Evolutionary conservation across 192 early-diverging fungal species (phyloP).

Genomic region (Coemansia asiatica): DNA sequence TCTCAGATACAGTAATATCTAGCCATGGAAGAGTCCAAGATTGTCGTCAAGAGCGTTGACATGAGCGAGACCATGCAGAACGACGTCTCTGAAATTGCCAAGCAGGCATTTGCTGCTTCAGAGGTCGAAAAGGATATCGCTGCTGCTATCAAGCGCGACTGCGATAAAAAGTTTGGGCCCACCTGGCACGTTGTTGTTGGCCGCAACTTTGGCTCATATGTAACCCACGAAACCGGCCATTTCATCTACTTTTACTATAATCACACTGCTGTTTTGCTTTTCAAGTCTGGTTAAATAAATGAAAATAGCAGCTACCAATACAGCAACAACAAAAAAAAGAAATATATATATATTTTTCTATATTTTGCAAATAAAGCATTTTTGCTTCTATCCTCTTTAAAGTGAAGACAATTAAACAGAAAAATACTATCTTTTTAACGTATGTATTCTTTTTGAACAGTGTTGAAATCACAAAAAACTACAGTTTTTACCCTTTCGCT

Average conservation of each 20-base stretch:
- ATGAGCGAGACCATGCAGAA: slow-evolving; percentile 97
- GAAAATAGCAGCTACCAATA: neutral
- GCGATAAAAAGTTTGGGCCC: slow-evolving; percentile 95
- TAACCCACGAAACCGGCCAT: slow-evolving; percentile 93
- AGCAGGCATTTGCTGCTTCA: slow-evolving; percentile 87
- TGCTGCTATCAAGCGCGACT: slow-evolving; percentile 95
- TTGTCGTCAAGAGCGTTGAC: slow-evolving; percentile 96
- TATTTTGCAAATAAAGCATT: slow-evolving; percentile 4
- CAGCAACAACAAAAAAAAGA: neutral
- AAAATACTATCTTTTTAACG: neutral
- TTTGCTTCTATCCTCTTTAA: neutral
- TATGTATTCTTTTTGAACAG: neutral
- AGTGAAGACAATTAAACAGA: neutral
- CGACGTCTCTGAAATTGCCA: slow-evolving; percentile 85
- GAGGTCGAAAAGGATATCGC: slow-evolving; percentile 98
- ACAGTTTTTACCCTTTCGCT: no score
- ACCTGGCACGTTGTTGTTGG: slow-evolving; percentile 99
- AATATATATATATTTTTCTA: neutral
- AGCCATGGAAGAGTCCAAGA: slow-evolving; percentile 68
- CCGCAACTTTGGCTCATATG: slow-evolving; percentile 98
- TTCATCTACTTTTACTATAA: slow-evolving; percentile 99
- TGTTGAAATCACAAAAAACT: no score
- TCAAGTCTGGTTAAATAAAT: slow-evolving; percentile 79
- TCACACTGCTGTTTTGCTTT: slow-evolving; percentile 90
- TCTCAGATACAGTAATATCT: neutral